Evolutionary conservation across 768 basidiomycete species (phyloP).

Genomic region (Boletus pseudopeckii): DNA sequence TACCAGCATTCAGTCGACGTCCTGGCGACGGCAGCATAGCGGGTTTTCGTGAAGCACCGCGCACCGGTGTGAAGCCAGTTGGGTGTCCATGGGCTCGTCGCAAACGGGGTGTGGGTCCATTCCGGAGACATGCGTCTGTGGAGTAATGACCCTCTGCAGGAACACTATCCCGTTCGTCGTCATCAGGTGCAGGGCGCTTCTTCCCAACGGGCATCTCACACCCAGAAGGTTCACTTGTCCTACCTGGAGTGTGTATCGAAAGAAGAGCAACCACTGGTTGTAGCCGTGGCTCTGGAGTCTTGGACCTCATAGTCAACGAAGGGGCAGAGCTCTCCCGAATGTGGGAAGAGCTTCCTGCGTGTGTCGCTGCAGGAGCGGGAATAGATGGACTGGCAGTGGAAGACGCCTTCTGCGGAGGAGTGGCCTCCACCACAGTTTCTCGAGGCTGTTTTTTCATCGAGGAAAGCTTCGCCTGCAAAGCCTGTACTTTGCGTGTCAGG

Average conservation of each 20-base stretch:
- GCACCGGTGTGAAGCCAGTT: conserved; percentile 71
- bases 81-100: conserved; percentile 57
- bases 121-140: conserved; percentile 34
- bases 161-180: conserved; percentile 60
- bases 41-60: conserved; percentile 42
- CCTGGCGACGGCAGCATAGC: conserved; percentile 45
- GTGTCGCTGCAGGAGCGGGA: conserved; percentile 5
- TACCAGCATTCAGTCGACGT: conserved; percentile 40
- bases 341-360: conserved; percentile 9
- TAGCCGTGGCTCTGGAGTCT: conserved; percentile 49
- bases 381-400: conserved; percentile 14
- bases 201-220: conserved; percentile 48
- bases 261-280: conserved; percentile 15
- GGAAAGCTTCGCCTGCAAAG: conserved; percentile 62
- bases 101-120: conserved; percentile 54
- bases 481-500: conserved; percentile 69
- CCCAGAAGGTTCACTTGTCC: conserved; percentile 28
- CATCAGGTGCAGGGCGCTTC: conserved; percentile 75
- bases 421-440: conserved; percentile 8
- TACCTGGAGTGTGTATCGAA: conserved; percentile 49
- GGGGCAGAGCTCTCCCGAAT: conserved; percentile 40
- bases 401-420: conserved; percentile 5
- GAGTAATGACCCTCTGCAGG: conserved; percentile 64
- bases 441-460: conserved; percentile 45
- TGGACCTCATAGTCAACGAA: conserved; percentile 42